Base-by-base conservation (phyloP, 345 rosid genomes). In the Pseudoturritis turrita region DNA sequence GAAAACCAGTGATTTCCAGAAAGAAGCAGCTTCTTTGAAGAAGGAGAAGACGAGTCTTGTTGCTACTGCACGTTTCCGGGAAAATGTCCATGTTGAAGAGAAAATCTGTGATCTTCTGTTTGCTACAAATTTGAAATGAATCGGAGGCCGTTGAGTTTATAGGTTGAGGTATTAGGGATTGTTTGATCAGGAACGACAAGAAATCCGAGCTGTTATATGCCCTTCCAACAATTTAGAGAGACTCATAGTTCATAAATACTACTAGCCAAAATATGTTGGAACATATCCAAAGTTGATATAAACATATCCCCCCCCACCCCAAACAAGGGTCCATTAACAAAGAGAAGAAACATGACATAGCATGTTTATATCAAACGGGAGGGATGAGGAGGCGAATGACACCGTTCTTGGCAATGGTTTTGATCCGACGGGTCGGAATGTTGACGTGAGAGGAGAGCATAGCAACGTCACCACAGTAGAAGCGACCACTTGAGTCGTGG, bases 71-170 rank as follows among this genome's bases (percentile, higher is more conserved):
- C 70, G 72, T 75, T 31, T 67, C 45, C 51, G 46, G 67, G 85
- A 78, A 55, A 51, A 75, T 28, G 70, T 78, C 29, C 36, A 79
- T 6, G 13, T 55, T 23, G 83, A 83, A 47, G 86, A 86, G 66
- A 84, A 72, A 65, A 80, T 93, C n/a, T 90, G 98, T 73, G 89
- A 93, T 68, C 84, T 88, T 63, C 81, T 91, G 19, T 91, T 83
- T 82, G 86, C 82, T 57, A 60, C 54, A 51, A 72, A 79, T 59
- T 23, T 68, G 54, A 52, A 47, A 18, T 10, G n/a, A n/a, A n/a
- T n/a, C n/a, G n/a, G n/a, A n/a, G n/a, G n/a, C n/a, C n/a, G n/a
- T n/a, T n/a, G n/a, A n/a, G n/a, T n/a, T n/a, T n/a, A n/a, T n/a
- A n/a, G n/a, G n/a, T n/a, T n/a, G n/a, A n/a, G n/a, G n/a, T n/a